phyloP scores from a whole-genome alignment of 192 early-diverging fungal genomes.

The Geosiphon pyriformis region DNA sequence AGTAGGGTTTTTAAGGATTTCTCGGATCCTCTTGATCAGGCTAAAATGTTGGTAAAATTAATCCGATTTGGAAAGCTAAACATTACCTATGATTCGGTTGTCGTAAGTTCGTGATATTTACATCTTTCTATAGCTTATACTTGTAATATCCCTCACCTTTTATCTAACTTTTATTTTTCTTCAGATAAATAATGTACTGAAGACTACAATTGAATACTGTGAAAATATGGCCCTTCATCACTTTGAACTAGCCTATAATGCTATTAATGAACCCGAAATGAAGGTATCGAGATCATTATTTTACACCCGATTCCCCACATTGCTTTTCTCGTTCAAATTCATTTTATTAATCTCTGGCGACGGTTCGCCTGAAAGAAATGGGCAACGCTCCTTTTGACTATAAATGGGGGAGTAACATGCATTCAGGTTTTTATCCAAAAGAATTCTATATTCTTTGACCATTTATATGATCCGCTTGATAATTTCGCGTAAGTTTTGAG shows the following conservation, averaged over 20 bases:
- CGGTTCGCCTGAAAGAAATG: slow-evolving; percentile 38
- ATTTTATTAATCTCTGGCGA: too few relatives aligned
- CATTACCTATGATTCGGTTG: slow-evolving; percentile 49
- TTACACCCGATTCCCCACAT: background rate
- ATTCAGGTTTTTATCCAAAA: slow-evolving; percentile 80
- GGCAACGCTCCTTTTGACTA: slow-evolving; percentile 55
- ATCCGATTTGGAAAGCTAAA: slow-evolving; percentile 45
- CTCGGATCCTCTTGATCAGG: slow-evolving; percentile 56
- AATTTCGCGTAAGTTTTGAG: slow-evolving; percentile 43
- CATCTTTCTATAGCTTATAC: too few relatives aligned
- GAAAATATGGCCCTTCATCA: slow-evolving; percentile 66
- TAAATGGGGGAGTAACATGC: slow-evolving; percentile 68
- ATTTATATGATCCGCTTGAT: slow-evolving; percentile 50
- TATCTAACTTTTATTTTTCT: background rate
- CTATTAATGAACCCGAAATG: slow-evolving; percentile 59
- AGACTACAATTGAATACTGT: slow-evolving; percentile 74
- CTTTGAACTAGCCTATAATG: slow-evolving; percentile 76
- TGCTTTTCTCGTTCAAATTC: background rate
- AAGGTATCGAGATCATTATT: slow-evolving; percentile 28
- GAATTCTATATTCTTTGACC: slow-evolving; percentile 81
- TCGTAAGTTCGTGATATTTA: slow-evolving; percentile 51
- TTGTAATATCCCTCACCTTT: too few relatives aligned
- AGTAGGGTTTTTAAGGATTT: slow-evolving; percentile 67
- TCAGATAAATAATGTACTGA: slow-evolving; percentile 50
- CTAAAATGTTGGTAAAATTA: slow-evolving; percentile 53